Evolutionary conservation across 2,329 filamentous ascomycete species (phyloP), one percentile per base, ranked within the genome.

Genomic region (Botrytis squamosa): DNA sequence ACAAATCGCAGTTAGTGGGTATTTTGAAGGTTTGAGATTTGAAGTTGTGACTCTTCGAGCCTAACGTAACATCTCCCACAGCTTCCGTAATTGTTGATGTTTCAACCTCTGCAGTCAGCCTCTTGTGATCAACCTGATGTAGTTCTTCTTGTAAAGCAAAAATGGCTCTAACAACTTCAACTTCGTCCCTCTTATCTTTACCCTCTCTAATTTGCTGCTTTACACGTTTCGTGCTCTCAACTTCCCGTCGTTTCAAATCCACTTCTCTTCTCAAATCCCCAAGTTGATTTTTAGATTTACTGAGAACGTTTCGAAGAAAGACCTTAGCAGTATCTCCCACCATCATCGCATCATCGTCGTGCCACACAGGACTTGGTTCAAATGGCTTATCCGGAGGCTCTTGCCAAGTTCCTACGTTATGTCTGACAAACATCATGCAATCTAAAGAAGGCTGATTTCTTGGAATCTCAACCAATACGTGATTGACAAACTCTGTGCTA

Each of bases 1-100:
- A 99, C 20, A 98, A 87, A 82, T 99, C 96, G 84, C 96, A 99
- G 82, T 98, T 98, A 7, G 96, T 99, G 0, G 97, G 97, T 75
- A 99, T 97, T 83, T 98, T 98, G 87, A 98, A 99, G 0, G 96
- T 98, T 81, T 98, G 94, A n/a, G 93, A 91, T 83, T 97, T 97
- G 88, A 99, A 99, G 80, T 97, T 96, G 85, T 99, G 96, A 80
- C 95, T 97, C 82, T 94, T 94, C 18, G 95, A 95, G 29, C 95
- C 95, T 33, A 97, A 86, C 2, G 95, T 97, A 72, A 99, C 88
- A 81, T 99, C 96, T 52, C 96, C 96, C 4, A 98, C 95, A 0
- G 91, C 93, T 16, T 91, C 86, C n/a, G 94, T 95, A 80, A 99
- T 97, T 3, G 95, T 97, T 1, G 92, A 92, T 14, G 95, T 95